Conservation (phyloP, 2,329 filamentous ascomycete species). For the Dendrostoma leiphaemia region DNA sequence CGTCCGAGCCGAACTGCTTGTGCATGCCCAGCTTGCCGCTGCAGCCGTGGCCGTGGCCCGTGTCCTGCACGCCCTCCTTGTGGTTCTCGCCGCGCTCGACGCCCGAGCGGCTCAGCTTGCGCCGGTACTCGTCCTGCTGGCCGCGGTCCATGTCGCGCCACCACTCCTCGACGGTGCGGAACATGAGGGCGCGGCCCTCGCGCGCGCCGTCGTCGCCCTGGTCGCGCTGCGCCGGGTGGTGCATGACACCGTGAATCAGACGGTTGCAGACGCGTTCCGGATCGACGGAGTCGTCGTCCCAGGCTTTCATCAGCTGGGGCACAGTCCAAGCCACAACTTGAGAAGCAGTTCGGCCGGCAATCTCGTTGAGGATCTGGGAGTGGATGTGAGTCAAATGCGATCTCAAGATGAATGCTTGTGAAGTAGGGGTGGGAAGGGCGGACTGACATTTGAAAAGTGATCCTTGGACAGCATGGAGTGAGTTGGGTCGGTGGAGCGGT, state of each 20-base stretch:
- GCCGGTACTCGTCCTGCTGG: slow-evolving; percentile 66
- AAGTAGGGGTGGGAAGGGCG: background rate
- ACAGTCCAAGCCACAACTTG: slow-evolving; percentile 81
- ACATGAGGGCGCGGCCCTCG: slow-evolving; percentile 76
- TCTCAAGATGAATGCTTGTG: background rate
- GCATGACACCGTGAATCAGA: slow-evolving; percentile 80
- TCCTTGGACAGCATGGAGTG: slow-evolving; percentile 97
- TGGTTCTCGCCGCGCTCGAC: slow-evolving; percentile 79
- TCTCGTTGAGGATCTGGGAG: slow-evolving; percentile 71
- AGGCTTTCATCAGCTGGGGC: slow-evolving; percentile 82
- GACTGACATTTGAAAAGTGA: slow-evolving; percentile 77
- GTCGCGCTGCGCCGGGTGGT: slow-evolving; percentile 79
- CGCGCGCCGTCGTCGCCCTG: slow-evolving; percentile 66
- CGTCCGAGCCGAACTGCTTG: slow-evolving; percentile 54
- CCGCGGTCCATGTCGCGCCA: slow-evolving; percentile 66
- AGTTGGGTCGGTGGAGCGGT: slow-evolving; percentile 75
- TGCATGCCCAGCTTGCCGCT: slow-evolving; percentile 74
- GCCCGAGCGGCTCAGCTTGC: slow-evolving; percentile 74
- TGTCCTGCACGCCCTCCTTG: slow-evolving; percentile 79
- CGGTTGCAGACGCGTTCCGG: slow-evolving; percentile 68
- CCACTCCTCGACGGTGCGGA: slow-evolving; percentile 77
- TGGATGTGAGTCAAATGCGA: slow-evolving; percentile 3
- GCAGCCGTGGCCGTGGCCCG: slow-evolving; percentile 83
- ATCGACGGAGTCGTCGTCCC: slow-evolving; percentile 75
- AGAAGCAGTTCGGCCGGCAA: slow-evolving; percentile 79